Evolutionary conservation across 768 basidiomycete genomes (phyloP).

Genomic region (Pisolithus orientalis): DNA sequence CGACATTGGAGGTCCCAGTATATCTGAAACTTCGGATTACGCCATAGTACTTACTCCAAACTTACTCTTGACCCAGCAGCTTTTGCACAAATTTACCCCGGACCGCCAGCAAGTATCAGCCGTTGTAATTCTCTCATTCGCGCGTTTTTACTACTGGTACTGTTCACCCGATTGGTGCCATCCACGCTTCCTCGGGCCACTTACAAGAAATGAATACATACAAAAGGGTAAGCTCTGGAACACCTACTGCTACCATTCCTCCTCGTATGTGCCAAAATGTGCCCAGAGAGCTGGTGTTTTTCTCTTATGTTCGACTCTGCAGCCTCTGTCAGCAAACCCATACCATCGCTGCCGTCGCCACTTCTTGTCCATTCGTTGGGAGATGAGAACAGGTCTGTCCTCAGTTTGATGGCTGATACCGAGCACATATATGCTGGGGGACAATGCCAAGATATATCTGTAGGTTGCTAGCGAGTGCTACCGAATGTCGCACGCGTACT

Average conservation of each 20-base stretch:
- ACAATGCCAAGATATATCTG: slow-evolving; percentile 71
- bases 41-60: neutral
- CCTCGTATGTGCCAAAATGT: slow-evolving; percentile 16
- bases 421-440: slow-evolving; percentile 77
- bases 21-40: too few relatives aligned
- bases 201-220: slow-evolving; percentile 2
- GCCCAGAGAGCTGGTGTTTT: neutral
- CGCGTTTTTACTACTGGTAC: neutral
- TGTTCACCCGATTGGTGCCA: neutral
- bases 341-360: slow-evolving; percentile 41
- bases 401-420: slow-evolving; percentile 69
- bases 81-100: neutral
- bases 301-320: slow-evolving; percentile 8
- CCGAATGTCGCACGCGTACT: neutral
- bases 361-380: slow-evolving; percentile 63
- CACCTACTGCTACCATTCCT: slow-evolving; percentile 7
- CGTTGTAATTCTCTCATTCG: neutral
- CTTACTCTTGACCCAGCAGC: neutral
- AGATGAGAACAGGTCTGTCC: slow-evolving; percentile 61
- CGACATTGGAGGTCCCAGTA: too few relatives aligned
- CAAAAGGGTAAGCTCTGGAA: neutral
- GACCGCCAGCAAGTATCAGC: neutral
- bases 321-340: slow-evolving; percentile 58
- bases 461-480: slow-evolving; percentile 27
- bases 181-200: slow-evolving; percentile 3